A percentile compares a stretch with the other conserved stretches of the same genome.
These are phyloP conservation scores for Mucor indicus DNA, from an alignment of 371 early-diverging fungal genomes.

Conservation along the genomic window DNA sequence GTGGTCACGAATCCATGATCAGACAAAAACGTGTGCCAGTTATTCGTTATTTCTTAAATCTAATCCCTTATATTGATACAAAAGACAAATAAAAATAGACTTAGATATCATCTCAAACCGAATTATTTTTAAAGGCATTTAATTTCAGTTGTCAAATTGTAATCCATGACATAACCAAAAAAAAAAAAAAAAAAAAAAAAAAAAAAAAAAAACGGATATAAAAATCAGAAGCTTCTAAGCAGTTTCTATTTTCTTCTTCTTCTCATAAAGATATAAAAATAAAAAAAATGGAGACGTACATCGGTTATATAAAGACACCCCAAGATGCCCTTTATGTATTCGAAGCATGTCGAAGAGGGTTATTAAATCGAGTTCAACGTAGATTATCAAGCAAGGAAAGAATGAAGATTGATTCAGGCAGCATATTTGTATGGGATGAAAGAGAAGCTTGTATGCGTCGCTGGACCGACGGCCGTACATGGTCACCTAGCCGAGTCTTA, in stretches of 20 bases:
- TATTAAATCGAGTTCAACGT: constrained; percentile 68
- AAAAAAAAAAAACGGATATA: neutral
- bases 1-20: constrained; percentile 23
- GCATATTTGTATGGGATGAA: constrained; percentile 88
- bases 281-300: constrained; percentile 64
- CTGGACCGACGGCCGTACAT: constrained; percentile 90
- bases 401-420: constrained; percentile 75
- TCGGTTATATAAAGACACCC: constrained; percentile 75
- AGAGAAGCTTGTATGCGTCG: constrained; percentile 84
- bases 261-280: neutral
- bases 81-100: constrained; percentile 1
- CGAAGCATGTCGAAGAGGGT: constrained; percentile 74
- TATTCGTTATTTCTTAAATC: constrained; percentile 17
- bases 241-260: constrained; percentile 23
- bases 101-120: too few species aligned
- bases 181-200: neutral
- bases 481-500: constrained; percentile 84
- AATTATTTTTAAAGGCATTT: constrained; percentile 1
- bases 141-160: neutral
- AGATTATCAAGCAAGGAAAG: constrained; percentile 79
- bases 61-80: constrained; percentile 27
- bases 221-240: neutral
- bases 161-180: neutral
- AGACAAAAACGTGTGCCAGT: constrained; percentile 2
- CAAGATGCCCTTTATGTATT: constrained; percentile 80